Base-by-base conservation (phyloP, 2,329 filamentous ascomycete species). In the Cladosporium velox region DNA sequence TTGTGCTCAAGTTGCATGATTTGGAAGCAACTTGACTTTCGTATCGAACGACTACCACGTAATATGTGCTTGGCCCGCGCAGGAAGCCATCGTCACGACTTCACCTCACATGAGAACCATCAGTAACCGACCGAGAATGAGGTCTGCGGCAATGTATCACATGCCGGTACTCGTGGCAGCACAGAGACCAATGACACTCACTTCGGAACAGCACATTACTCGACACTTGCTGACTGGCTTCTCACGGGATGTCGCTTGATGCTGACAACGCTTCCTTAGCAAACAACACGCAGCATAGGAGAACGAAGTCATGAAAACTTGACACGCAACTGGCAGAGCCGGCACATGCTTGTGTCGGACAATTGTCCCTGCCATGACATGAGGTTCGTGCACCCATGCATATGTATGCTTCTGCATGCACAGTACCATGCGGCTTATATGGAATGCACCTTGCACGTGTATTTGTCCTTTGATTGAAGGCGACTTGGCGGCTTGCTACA, bases 401-500 rank as follows among this genome's bases (percentile, higher is more conserved):
- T 47, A 21, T 59, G 5, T 57, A 26, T 57, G 28, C 28, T 30
- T 4, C 28, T 30, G 28, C 28, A 34, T 34, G 57, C 24, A 44
- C 28, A 55, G 15, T 34, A 24, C 38, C 35, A 32, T 21, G 52
- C 52, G 26, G 57, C 38, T 38, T 59, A 30, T 59, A 30, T 59
- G 57, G 57, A 57, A 57, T 34, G 52, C 30, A 35, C 26, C 41
- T 47, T 47, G 30, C 30, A 47, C 35, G 57, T 59, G 30, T 28
- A 34, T n/a, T 34, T 57, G 26, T 18, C 7, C 28, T 34, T 4
- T n/a, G 28, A 18, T 59, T 41, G 21, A 24, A 34, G 32, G 18
- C 55, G n/a, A 34, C 55, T 58, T 41, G 55, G 34, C 57, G 8
- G 57, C 38, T 47, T 59, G 57, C 57, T 59, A 59, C 57, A n/a